Base-by-base conservation (phyloP, 2,329 filamentous ascomycete species). In the Trichoderma hamatum region DNA sequence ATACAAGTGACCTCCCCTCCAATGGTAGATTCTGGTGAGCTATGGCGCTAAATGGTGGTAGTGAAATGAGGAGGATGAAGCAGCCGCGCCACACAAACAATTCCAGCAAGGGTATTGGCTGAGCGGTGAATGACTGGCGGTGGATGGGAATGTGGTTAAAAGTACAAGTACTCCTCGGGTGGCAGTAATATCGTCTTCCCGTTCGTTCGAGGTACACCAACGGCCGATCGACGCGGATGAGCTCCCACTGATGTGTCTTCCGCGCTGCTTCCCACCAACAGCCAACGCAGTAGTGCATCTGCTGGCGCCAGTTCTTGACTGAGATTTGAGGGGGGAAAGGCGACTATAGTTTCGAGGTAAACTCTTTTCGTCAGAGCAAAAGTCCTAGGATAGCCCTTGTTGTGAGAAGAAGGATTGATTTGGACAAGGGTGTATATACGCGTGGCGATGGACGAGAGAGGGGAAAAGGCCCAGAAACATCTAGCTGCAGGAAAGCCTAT, bases 351-450 rank as follows among this genome's bases (percentile, higher is more conserved):
- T 49, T 49, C 46, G 46, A 24, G 9, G 46, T 49, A 49, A 49
- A 13, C n/a, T 49, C 46, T 24, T 49, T 21, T 55, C 21, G 61
- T 21, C 61, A 7, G n/a, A 21, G 19, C 34, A 54, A 51, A 49
- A 24, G n/a, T 32, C n/a, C 63, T 49, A 56, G 63, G 63, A 58
- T 66, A 16, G 13, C 63, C 63, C 63, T 66, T 30, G 52, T 49
- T 13, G 19, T 26, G 14, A 9, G 21, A 19, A 49, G 34, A 28
- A 24, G 32, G 34, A 64, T 39, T 56, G 24, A 14, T 34, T 36
- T 5, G 21, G 62, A 49, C 52, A 66, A 58, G 63, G 52, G n/a
- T 30, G 30, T 43, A 64, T 19, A 16, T 19, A 30, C 21, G 49
- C n/a, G 30, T 39, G 51, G 26, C 4, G 10, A 30, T 49, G 39